phyloP scores from a whole-genome alignment of 176 grass and related monocot genomes.

The Themeda triandra region DNA sequence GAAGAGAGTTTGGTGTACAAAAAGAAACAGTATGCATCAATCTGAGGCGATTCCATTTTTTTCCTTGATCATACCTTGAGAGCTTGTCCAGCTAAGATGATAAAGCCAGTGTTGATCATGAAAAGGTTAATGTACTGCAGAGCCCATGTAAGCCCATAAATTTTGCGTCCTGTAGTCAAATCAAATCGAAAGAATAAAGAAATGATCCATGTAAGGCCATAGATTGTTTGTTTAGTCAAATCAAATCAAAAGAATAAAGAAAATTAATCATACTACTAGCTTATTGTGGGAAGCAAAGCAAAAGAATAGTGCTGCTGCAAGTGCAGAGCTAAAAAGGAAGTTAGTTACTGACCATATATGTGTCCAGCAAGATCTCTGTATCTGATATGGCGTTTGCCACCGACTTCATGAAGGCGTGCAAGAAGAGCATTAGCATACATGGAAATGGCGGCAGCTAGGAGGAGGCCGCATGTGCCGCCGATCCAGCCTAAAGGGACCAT shows the following conservation, averaged over 20 bases:
- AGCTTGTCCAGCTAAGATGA: slow-evolving; percentile 93
- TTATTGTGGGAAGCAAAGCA: no score
- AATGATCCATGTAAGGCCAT: slow-evolving; percentile 33
- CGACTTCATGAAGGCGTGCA: slow-evolving; percentile 79
- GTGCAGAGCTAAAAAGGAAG: neutral
- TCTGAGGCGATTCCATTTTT: neutral
- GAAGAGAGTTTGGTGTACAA: neutral
- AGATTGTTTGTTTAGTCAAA: slow-evolving; percentile 56
- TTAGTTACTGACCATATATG: slow-evolving; percentile 69
- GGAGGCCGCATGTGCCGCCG: slow-evolving; percentile 56
- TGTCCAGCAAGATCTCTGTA: slow-evolving; percentile 97
- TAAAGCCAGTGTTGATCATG: slow-evolving; percentile 97
- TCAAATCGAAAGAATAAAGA: neutral
- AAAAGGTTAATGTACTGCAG: slow-evolving; percentile 98
- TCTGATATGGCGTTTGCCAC: slow-evolving; percentile 87
- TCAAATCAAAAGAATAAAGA: neutral
- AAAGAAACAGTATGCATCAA: neutral
- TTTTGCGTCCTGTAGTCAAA: slow-evolving; percentile 65
- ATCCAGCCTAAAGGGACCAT: slow-evolving; percentile 92
- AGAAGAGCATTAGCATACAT: slow-evolving; percentile 90
- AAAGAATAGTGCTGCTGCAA: neutral
- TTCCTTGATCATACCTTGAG: slow-evolving; percentile 63
- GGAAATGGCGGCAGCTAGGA: slow-evolving; percentile 85
- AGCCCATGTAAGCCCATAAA: slow-evolving; percentile 86
- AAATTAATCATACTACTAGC: no score